Conservation (phyloP, 2,329 filamentous ascomycete species). For the Lasiodiplodia hormozganensis region DNA sequence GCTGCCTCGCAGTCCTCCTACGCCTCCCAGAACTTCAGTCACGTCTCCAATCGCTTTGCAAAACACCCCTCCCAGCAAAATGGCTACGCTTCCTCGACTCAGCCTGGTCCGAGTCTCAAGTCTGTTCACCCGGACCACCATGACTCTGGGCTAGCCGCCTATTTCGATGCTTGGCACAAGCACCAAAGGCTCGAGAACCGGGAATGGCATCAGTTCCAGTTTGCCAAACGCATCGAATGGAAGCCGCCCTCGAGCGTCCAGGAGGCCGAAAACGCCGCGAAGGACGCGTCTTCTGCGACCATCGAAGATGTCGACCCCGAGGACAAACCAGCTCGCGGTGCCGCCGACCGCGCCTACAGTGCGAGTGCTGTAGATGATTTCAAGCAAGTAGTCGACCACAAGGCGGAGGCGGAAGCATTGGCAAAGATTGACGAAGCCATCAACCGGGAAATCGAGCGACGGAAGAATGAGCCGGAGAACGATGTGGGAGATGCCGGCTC, state of each 20-base stretch:
- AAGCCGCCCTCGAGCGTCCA: constrained; percentile 61
- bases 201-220: constrained; percentile 92
- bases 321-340: constrained; percentile 37
- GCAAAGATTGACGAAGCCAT: constrained; percentile 87
- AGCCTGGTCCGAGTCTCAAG: constrained; percentile 44
- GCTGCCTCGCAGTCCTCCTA: constrained; percentile 88
- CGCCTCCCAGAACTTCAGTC: constrained; percentile 66
- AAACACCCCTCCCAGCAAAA: constrained; percentile 70
- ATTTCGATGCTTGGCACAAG: constrained; percentile 89
- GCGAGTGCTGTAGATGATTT: constrained; percentile 66
- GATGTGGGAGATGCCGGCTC: constrained; percentile 42
- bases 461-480: constrained; percentile 58
- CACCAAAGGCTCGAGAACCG: constrained; percentile 74
- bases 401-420: constrained; percentile 63
- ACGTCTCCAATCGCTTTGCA: constrained; percentile 52
- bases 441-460: constrained; percentile 74
- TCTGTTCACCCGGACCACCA: constrained; percentile 42
- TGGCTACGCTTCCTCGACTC: constrained; percentile 68
- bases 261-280: constrained; percentile 46
- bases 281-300: constrained; percentile 37
- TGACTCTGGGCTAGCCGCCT: constrained; percentile 76
- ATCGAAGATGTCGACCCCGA: constrained; percentile 35
- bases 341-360: constrained; percentile 58
- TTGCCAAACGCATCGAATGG: constrained; percentile 88
- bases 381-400: constrained; percentile 59